phyloP scores from a whole-genome alignment of 2,329 filamentous ascomycete species.

The Cladophialophora psammophila region DNA sequence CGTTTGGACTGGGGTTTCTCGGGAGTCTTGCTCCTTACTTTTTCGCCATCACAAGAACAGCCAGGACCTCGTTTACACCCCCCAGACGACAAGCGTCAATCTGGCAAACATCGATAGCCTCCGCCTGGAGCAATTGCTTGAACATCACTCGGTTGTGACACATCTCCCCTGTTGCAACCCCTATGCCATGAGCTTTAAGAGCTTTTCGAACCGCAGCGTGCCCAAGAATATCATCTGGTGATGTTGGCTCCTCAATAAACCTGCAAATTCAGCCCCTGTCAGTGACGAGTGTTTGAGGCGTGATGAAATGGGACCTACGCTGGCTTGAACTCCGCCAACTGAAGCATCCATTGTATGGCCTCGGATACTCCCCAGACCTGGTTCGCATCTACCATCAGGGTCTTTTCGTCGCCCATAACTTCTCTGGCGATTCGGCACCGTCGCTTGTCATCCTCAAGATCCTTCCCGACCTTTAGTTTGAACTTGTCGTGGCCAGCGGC shows the following conservation, averaged over 20 bases:
- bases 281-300: background rate
- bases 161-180: conserved; percentile 40
- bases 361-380: conserved; percentile 39
- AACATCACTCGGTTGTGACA: conserved; percentile 40
- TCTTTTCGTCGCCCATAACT: conserved; percentile 62
- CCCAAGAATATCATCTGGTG: conserved; percentile 38
- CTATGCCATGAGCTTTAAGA: conserved; percentile 49
- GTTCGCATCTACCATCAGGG: conserved; percentile 40
- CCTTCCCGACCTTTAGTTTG: conserved; percentile 39
- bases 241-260: conserved; percentile 46
- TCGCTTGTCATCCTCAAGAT: conserved; percentile 34
- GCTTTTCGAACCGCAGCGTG: conserved; percentile 38
- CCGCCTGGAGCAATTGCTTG: conserved; percentile 40
- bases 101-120: conserved; percentile 33
- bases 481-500: conserved; percentile 78
- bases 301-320: background rate
- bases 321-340: conserved; percentile 37
- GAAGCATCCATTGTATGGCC: conserved; percentile 39
- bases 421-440: conserved; percentile 30
- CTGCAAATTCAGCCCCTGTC: conserved; percentile 54
- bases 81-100: conserved; percentile 37
- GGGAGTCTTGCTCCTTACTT: background rate
- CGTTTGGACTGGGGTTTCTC: background rate
- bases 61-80: conserved; percentile 64
- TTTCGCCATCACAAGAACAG: conserved; percentile 80